Evolutionary conservation across 2,329 filamentous ascomycete species (phyloP), one percentile per base, ranked within the genome.

Genomic region (Sporothrix luriei): DNA sequence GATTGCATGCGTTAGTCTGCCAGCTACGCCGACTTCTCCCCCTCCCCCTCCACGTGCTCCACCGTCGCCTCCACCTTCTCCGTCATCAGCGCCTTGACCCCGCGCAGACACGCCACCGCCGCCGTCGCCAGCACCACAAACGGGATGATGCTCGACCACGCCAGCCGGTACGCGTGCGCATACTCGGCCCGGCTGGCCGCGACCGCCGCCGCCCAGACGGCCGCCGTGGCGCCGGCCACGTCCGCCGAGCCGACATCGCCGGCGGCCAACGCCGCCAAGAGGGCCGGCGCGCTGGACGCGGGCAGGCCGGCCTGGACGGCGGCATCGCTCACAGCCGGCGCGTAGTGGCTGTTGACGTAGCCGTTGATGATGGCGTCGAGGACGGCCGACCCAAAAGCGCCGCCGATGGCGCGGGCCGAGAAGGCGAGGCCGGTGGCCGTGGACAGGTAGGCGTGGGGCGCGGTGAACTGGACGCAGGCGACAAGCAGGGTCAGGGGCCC

Each of bases 371-470:
- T 84, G 19, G 83, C 82, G 72, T 84, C 79, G 1, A 86, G 76
- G 3, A 85, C 83, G 0, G 84, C 83, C 1, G 82, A 84, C 0
- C 84, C 84, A 68, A 85, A 85, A 0, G 84, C 83, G 21, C 84
- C 84, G 26, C 84, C 84, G 19, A 86, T 82, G 40, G 84, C 84
- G 38, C 84, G 79, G 3, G 83, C 83, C 0, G 83, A 84, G 74
- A 85, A 85, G 3, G 82, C 83, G 0, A 86, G 79, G 0, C 84
- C 84, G 0, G 84, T 85, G 0, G 84, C 84, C 0, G 84, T 85
- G 0, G 83, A 84, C 16, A 85, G 79, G 73, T 80, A 84, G 4
- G 81, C 81, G 71, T 85, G 84, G 2, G 84, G 83, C 0, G 84
- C 81, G 1, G 83, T 84, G 74, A 85, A 85, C 72, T 86, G 84